phyloP scores from a whole-genome alignment of 257 asterid genomes.

The Verbascum thapsus region DNA sequence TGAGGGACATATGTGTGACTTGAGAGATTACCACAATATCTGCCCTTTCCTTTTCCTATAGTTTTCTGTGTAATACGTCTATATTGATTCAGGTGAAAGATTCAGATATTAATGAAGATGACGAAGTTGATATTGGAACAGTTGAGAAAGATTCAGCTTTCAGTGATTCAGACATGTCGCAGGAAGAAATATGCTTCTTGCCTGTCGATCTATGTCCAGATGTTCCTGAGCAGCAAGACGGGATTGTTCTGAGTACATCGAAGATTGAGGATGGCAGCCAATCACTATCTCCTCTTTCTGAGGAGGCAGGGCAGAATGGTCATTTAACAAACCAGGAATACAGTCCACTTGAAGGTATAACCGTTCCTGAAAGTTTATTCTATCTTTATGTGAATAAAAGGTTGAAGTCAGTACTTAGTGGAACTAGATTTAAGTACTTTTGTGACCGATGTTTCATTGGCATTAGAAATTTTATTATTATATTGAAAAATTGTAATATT shows the following conservation, averaged over 20 bases:
- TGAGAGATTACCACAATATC: too few relatives aligned
- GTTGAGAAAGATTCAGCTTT: slow-evolving; percentile 75
- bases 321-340: slow-evolving; percentile 55
- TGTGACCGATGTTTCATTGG: not conserved
- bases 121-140: slow-evolving; percentile 66
- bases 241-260: slow-evolving; percentile 52
- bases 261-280: slow-evolving; percentile 68
- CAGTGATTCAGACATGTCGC: slow-evolving; percentile 89
- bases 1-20: too few relatives aligned
- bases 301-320: slow-evolving; percentile 76
- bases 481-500: too few relatives aligned
- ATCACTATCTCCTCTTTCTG: slow-evolving; percentile 78
- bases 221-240: slow-evolving; percentile 69
- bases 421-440: not conserved
- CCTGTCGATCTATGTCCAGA: slow-evolving; percentile 80
- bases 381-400: slow-evolving; percentile 11
- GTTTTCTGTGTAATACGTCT: slow-evolving; percentile 27
- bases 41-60: slow-evolving; percentile 6
- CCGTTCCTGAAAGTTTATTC: not conserved
- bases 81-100: slow-evolving; percentile 63
- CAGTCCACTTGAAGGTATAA: slow-evolving; percentile 74
- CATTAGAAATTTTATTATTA: too few relatives aligned
- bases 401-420: not conserved
- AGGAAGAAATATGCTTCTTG: slow-evolving; percentile 73
- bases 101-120: slow-evolving; percentile 69